These are phyloP conservation scores for Prinsepia uniflora DNA, from an alignment of 306 rosid species.

Conservation along the genomic window DNA sequence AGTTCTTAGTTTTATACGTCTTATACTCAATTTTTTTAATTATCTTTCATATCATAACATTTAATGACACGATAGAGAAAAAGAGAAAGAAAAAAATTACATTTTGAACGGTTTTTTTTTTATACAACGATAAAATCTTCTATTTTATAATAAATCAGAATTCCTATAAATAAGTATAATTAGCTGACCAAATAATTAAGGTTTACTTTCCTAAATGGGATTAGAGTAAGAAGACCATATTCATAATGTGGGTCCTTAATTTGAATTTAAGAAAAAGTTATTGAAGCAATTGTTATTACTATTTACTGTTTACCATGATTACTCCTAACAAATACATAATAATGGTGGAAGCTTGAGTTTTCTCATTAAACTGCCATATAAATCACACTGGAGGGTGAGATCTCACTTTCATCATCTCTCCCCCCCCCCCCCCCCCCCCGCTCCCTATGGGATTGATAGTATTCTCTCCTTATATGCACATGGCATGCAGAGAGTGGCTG, in stretches of 20 bases:
- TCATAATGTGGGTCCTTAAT: slow-evolving; percentile 18
- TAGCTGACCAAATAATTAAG: too few species aligned
- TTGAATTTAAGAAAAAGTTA: background rate
- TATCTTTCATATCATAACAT: too few species aligned
- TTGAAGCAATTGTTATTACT: background rate
- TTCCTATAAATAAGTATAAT: too few species aligned
- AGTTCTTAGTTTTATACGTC: too few species aligned
- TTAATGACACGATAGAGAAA: too few species aligned
- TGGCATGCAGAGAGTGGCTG: slow-evolving; percentile 30
- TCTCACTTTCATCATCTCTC: slow-evolving; percentile 20
- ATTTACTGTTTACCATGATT: slow-evolving; percentile 12
- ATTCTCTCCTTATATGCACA: slow-evolving; percentile 15
- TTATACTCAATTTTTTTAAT: too few species aligned
- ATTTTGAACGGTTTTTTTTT: too few species aligned
- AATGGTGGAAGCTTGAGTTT: background rate
- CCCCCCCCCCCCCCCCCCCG: too few species aligned
- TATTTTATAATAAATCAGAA: too few species aligned
- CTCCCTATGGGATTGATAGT: background rate
- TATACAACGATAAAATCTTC: too few species aligned
- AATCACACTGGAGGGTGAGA: background rate
- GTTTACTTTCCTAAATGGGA: background rate
- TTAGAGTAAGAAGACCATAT: background rate
- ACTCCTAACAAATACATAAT: slow-evolving; percentile 12
- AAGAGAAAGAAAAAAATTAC: too few species aligned
- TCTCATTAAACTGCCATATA: background rate